phyloP scores from a whole-genome alignment of 2,329 filamentous ascomycete genomes.

The Parastagonospora nodorum region DNA sequence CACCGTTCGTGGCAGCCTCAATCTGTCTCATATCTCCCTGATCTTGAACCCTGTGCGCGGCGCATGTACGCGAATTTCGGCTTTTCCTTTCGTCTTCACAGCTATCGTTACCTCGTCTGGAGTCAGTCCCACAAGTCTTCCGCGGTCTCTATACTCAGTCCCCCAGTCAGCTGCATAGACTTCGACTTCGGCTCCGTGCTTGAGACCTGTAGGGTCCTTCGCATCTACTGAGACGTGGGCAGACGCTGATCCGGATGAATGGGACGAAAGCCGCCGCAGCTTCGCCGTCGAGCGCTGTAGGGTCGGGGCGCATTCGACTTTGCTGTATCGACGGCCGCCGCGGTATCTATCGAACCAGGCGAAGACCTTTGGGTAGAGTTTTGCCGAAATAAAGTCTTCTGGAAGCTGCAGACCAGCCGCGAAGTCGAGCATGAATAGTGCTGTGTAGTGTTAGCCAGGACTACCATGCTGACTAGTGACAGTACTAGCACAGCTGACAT shows the following conservation, averaged over 20 bases:
- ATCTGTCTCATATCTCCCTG: conserved; percentile 16
- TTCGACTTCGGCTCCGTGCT: conserved; percentile 58
- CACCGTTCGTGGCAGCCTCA: conserved; percentile 3
- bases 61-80: conserved; percentile 27
- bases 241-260: conserved; percentile 55
- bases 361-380: conserved; percentile 64
- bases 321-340: conserved; percentile 51
- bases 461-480: background rate
- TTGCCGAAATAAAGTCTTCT: conserved; percentile 55
- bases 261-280: conserved; percentile 58
- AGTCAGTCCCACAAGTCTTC: conserved; percentile 27
- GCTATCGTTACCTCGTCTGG: conserved; percentile 30
- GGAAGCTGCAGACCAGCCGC: conserved; percentile 61
- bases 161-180: conserved; percentile 28
- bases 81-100: conserved; percentile 14
- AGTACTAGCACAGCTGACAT: background rate
- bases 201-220: conserved; percentile 59
- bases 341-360: conserved; percentile 70
- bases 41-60: conserved; percentile 33
- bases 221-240: conserved; percentile 51
- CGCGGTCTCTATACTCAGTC: conserved; percentile 23
- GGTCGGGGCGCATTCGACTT: conserved; percentile 48
- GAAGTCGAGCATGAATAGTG: conserved; percentile 70
- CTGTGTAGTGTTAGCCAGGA: conserved; percentile 30
- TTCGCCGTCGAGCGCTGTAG: conserved; percentile 56